Percentiles rank a stretch among this genome's conserved stretches.
These are phyloP conservation scores for Mortierella sp. DNA, from an alignment of 371 early-diverging fungal species.

Conservation along the genomic window DNA sequence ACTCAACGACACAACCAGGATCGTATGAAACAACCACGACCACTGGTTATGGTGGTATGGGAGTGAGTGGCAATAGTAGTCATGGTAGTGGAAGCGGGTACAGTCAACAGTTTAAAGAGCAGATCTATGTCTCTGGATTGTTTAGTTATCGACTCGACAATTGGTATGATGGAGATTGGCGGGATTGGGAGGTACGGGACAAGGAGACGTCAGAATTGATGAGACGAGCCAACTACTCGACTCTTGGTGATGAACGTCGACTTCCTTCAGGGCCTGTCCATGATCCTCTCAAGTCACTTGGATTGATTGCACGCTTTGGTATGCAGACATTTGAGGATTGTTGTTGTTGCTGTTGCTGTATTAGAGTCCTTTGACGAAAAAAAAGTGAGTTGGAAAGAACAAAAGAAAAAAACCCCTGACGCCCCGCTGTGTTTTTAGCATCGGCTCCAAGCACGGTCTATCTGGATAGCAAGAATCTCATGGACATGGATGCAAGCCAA, in stretches of 20 bases:
- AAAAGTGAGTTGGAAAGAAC: too few species aligned
- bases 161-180: slow-evolving; percentile 60
- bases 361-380: too few species aligned
- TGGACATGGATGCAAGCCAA: slow-evolving; percentile 70
- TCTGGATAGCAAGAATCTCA: slow-evolving; percentile 55
- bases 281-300: slow-evolving; percentile 73
- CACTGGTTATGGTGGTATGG: not conserved
- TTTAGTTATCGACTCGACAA: slow-evolving; percentile 61
- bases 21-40: too few species aligned
- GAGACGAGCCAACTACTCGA: too few species aligned
- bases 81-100: not conserved
- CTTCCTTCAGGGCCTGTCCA: slow-evolving; percentile 76
- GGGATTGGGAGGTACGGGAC: slow-evolving; percentile 59
- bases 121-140: slow-evolving; percentile 56
- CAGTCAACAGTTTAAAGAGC: slow-evolving; percentile 36
- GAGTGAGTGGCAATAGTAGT: not conserved
- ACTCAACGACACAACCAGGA: not conserved
- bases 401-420: too few species aligned
- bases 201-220: not conserved
- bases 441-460: slow-evolving; percentile 61
- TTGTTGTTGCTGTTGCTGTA: too few species aligned
- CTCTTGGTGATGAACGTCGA: not conserved
- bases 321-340: too few species aligned
- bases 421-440: too few species aligned
- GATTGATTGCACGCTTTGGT: slow-evolving; percentile 69